A percentile compares a stretch with the other conserved stretches of the same genome.
Conservation (phyloP, 1,139 yeast genomes). For the Saccharomyces hybrid region DNA sequence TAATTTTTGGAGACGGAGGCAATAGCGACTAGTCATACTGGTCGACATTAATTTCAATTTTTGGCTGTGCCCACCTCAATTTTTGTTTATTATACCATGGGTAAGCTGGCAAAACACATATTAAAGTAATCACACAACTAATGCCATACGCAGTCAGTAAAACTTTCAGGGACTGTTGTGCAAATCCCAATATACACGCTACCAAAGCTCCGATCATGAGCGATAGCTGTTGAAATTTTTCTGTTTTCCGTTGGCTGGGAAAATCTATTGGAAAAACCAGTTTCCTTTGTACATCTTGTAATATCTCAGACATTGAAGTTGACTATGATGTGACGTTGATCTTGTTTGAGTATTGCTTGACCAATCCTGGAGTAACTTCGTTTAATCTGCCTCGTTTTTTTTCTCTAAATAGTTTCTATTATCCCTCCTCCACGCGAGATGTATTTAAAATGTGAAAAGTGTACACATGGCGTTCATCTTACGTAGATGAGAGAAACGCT, state of each 20-base stretch:
- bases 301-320: constrained; percentile 12
- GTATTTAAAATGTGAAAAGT: background rate
- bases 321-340: background rate
- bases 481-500: background rate
- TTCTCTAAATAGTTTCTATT: background rate
- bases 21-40: background rate
- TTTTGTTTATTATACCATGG: constrained; percentile 22
- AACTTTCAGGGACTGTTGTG: constrained; percentile 20
- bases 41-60: constrained; percentile 4
- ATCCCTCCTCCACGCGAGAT: background rate
- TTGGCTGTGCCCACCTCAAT: constrained; percentile 23
- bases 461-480: background rate
- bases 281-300: constrained; percentile 21
- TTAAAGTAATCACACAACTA: constrained; percentile 12
- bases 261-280: constrained; percentile 29
- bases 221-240: constrained; percentile 10
- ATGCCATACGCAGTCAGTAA: constrained; percentile 15
- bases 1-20: background rate
- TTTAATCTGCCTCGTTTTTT: background rate
- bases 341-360: background rate
- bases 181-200: constrained; percentile 20
- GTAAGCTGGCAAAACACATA: constrained; percentile 24
- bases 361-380: background rate
- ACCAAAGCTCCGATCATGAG: constrained; percentile 17
- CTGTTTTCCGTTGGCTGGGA: constrained; percentile 20